Base-by-base conservation (phyloP, 768 basidiomycete genomes). In the Mycena albidolilacea region DNA sequence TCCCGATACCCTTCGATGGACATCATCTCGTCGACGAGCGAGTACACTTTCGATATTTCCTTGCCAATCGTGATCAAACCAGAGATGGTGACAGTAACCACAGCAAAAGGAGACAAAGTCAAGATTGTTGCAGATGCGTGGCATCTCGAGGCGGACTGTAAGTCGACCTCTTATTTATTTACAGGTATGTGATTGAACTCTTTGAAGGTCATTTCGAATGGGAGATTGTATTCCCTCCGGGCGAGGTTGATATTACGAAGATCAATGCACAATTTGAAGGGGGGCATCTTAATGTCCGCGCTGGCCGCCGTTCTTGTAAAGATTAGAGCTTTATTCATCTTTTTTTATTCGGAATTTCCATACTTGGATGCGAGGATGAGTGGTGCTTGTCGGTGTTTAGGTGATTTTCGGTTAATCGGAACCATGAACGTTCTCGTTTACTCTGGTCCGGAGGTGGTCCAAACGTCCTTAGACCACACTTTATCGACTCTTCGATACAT, bases 371-470 rank as follows among this genome's bases (percentile, higher is more conserved):
- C 2, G 35, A 41, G 68, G 41, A 70, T 38, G 73, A 74, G 69
- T 62, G 19, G 7, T 73, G 50, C 68, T 73, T 73, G 72, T 15
- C 39, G n/a, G 7, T 60, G 62, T 38, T 58, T 69, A 30, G 41
- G 1, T 44, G 9, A 11, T 0, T 15, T 12, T 4, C 64, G 57
- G 63, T 50, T n/a, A 50, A 4, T 63, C 55, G 62, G 84, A 82
- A 73, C 72, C n/a, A 94, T 94, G 91, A 90, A 95, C 81, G 91
- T 95, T n/a, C 88, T 95, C 69, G 86, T 94, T 64, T 93, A 93
- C 80, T 81, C 89, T 63, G 92, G 90, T 6, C 87, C 90, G 48
- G 92, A 93, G 72, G 86, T 89, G 9, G 80, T 88, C 11, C 84
- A 85, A 50, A 79, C 85, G 41, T 87, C 85, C 10, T 80, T 88